Evolutionary conservation across 2,329 filamentous ascomycete genomes (phyloP), one percentile per base, ranked within the genome.

Genomic region (Penicillium hordei): DNA sequence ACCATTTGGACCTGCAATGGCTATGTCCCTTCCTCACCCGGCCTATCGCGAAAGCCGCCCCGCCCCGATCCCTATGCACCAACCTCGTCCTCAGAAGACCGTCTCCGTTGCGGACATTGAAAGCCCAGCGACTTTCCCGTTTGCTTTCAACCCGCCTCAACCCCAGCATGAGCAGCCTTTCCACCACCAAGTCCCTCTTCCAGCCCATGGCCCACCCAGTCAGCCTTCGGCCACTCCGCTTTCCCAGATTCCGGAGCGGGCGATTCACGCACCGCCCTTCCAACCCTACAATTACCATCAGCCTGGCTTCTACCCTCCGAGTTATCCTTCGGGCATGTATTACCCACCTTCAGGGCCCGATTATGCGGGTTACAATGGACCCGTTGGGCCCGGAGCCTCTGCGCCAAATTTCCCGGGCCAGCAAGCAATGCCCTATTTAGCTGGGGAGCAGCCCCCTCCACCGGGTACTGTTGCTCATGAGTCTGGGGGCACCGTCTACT

Each of bases 401-500:
- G 81, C 83, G 9, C 81, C 86, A 10, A 73, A 83, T 48, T 90
- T 86, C 67, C 80, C 79, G 7, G 74, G 78, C 2, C 85, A 84
- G 60, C 82, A 82, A 58, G 64, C 70, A 23, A 54, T 65, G 42
- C 70, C 73, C 19, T 77, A 76, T 60, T 57, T 68, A 23, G 64
- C 74, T 55, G 65, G 66, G 44, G 78, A 79, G 44, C 66, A 72
- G 57, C 59, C 70, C 7, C 75, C 78, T 31, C 85, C 83, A 63
- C 75, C 78, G 3, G 81, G 80, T 19, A 84, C 84, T 57, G 83
- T 89, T 21, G 91, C 91, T 0, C 93, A 97, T 73, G 93, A 97
- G 78, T 87, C 88, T 62, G 96, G 96, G 66, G 94, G 94, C 60
- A 97, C 95, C 84, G 92, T 96, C 0, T 97, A 96, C 75, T 99